Conservation (phyloP, 2,329 filamentous ascomycete species). For the Diatrype stigma region DNA sequence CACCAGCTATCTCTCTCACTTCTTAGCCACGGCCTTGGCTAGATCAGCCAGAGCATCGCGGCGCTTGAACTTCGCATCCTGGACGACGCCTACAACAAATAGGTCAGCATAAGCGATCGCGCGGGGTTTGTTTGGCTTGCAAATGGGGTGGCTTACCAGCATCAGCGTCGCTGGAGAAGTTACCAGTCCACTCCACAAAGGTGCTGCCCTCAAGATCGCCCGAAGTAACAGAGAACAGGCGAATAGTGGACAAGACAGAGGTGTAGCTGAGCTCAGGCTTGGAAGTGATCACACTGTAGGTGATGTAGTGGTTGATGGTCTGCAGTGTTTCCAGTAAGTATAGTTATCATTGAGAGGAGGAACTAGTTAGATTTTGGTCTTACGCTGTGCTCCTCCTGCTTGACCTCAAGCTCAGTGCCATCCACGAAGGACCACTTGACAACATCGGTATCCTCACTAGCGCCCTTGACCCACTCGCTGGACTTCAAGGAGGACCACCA, state of each 20-base stretch:
- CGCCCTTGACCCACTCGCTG: conserved; percentile 60
- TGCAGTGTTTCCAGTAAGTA: conserved; percentile 24
- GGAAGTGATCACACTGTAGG: conserved; percentile 66
- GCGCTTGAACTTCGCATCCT: conserved; percentile 74
- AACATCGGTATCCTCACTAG: conserved; percentile 60
- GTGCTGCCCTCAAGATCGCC: conserved; percentile 61
- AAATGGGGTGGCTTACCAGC: conserved; percentile 47
- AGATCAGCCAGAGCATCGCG: conserved; percentile 66
- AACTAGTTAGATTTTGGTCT: conserved; percentile 14
- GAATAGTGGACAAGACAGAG: conserved; percentile 62
- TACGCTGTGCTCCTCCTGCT: conserved; percentile 73
- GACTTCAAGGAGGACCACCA: conserved; percentile 63
- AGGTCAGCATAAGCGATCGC: conserved; percentile 9
- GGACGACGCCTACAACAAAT: conserved; percentile 55
- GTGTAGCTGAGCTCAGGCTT: conserved; percentile 63
- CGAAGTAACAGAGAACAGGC: conserved; percentile 61
- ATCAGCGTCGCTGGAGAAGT: conserved; percentile 68
- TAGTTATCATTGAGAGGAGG: neutral
- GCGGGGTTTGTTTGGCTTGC: neutral
- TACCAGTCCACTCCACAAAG: conserved; percentile 64
- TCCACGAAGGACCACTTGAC: conserved; percentile 70
- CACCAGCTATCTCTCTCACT: conserved; percentile 10
- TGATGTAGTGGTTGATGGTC: conserved; percentile 72
- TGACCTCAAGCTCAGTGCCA: conserved; percentile 63
- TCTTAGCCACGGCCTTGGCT: conserved; percentile 44